Conservation (phyloP, 2,329 filamentous ascomycete species). For the Fusarium abutilonis region DNA sequence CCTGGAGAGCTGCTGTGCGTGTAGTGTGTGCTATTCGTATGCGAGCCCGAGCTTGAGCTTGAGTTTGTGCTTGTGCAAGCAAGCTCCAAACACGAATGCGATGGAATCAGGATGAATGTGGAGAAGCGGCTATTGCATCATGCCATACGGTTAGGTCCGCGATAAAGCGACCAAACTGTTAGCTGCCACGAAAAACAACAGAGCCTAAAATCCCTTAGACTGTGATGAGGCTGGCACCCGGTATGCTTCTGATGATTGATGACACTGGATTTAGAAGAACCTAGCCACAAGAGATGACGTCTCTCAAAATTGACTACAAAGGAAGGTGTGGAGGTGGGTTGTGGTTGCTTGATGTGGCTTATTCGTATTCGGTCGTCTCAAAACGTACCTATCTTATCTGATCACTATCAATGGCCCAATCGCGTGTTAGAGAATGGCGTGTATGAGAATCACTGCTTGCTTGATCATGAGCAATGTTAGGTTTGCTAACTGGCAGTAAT, state of each 20-base stretch:
- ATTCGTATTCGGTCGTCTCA: slow-evolving; percentile 40
- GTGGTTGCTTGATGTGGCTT: slow-evolving; percentile 13
- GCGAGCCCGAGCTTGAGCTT: slow-evolving; percentile 6
- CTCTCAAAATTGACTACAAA: slow-evolving; percentile 5
- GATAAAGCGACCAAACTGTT: slow-evolving; percentile 12
- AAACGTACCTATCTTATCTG: neutral
- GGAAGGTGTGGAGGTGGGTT: slow-evolving; percentile 18
- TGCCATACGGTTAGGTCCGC: slow-evolving; percentile 37
- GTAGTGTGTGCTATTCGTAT: neutral
- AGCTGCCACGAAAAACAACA: neutral
- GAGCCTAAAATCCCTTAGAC: neutral
- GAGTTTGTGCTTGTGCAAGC: slow-evolving; percentile 28
- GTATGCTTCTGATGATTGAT: slow-evolving; percentile 4
- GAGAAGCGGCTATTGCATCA: slow-evolving; percentile 38
- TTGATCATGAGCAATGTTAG: too few species aligned
- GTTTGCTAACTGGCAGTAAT: too few species aligned
- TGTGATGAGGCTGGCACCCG: slow-evolving; percentile 8
- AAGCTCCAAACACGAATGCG: slow-evolving; percentile 41
- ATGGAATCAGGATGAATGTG: slow-evolving; percentile 35
- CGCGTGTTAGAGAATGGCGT: slow-evolving; percentile 4
- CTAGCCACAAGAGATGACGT: slow-evolving; percentile 24
- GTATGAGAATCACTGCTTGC: neutral
- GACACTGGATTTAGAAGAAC: slow-evolving; percentile 1
- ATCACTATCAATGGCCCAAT: neutral
- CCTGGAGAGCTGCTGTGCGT: slow-evolving; percentile 19